Evolutionary conservation across 129 eudicot genomes (phyloP).

Genomic region (Lactuca sativa): DNA sequence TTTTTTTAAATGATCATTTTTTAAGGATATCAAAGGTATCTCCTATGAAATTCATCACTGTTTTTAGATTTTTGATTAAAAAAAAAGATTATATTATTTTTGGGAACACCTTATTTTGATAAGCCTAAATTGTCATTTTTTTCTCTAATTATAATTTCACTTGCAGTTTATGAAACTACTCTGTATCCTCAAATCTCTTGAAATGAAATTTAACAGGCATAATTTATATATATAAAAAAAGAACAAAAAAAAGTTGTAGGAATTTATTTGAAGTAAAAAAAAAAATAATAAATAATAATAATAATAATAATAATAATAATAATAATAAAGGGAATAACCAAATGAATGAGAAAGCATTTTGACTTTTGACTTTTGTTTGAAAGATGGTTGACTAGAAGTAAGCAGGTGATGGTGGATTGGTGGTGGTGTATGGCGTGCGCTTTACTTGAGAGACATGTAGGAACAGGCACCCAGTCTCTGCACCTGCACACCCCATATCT

Average conservation of each 20-base stretch:
- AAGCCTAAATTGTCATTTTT: no score
- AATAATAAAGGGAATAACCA: background rate
- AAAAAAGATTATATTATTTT: no score
- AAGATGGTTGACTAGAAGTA: conserved; percentile 28
- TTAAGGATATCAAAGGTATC: no score
- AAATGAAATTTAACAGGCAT: background rate
- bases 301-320: background rate
- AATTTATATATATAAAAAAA: background rate
- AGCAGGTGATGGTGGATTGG: background rate
- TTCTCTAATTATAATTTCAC: background rate
- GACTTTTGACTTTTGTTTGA: conserved; percentile 22
- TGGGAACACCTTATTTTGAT: no score
- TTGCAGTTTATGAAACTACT: background rate
- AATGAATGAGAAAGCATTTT: conserved; percentile 16
- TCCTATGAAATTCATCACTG: no score
- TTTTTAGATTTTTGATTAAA: no score
- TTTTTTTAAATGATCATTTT: no score
- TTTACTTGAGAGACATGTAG: conserved; percentile 33
- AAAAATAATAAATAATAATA: background rate
- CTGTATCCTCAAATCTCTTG: no score
- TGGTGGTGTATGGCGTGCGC: conserved; percentile 44
- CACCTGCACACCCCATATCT: conserved; percentile 34
- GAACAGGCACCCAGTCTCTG: conserved; percentile 16
- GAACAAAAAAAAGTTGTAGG: background rate
- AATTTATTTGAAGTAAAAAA: background rate